Percentiles rank a stretch among this genome's conserved stretches.
Conservation (phyloP, 352 stramenopile genomes). For the Discostella stelligera region DNA sequence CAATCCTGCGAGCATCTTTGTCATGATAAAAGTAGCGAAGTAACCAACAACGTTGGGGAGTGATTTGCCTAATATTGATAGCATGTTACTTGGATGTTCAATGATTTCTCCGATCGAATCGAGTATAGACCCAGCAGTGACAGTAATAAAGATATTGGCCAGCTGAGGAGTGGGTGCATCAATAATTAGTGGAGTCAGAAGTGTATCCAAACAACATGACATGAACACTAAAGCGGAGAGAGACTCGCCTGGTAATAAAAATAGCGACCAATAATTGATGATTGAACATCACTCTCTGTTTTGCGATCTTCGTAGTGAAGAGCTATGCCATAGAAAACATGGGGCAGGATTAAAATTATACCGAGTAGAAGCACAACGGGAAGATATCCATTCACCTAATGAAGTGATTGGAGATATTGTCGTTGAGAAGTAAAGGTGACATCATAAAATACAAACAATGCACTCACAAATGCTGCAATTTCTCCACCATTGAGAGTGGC, state of each 20-base stretch:
- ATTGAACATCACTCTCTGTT: conserved; percentile 77
- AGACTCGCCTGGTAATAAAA: conserved; percentile 78
- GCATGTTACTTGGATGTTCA: conserved; percentile 68
- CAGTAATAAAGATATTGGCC: conserved; percentile 82
- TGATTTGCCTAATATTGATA: conserved; percentile 75
- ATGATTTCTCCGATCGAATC: conserved; percentile 77
- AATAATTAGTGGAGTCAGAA: conserved; percentile 6
- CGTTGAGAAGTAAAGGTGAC: not conserved
- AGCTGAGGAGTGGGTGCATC: conserved; percentile 47
- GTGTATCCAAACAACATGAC: not conserved
- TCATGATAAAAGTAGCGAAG: conserved; percentile 79
- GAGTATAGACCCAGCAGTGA: conserved; percentile 79
- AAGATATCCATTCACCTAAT: conserved; percentile 79
- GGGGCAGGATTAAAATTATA: conserved; percentile 76
- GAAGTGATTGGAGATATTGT: not conserved
- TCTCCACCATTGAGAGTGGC: conserved; percentile 60
- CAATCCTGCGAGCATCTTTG: conserved; percentile 80
- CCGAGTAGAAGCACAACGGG: conserved; percentile 77
- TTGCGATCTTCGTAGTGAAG: conserved; percentile 77
- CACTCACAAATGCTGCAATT: conserved; percentile 68
- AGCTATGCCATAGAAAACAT: conserved; percentile 79
- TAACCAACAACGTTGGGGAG: conserved; percentile 78
- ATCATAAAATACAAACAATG: not conserved
- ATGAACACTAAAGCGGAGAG: not conserved
- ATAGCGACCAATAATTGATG: conserved; percentile 75